Evolutionary conservation across 2,329 filamentous ascomycete genomes (phyloP), one percentile per base, ranked within the genome.

Genomic region (Tolypocladium ophioglossoides): DNA sequence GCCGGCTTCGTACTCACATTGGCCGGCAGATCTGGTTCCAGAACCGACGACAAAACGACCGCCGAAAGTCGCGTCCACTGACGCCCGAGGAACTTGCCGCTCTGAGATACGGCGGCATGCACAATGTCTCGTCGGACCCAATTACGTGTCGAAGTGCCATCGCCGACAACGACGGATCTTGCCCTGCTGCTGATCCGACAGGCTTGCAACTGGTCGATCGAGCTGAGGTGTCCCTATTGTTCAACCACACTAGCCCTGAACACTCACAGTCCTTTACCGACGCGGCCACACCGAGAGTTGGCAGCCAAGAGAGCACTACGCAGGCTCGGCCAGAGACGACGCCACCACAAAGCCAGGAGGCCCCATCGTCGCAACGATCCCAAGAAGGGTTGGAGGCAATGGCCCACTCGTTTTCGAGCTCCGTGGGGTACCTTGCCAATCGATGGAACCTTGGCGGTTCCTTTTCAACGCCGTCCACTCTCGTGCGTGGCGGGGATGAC

Each of bases 11-110:
- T 51, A 56, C 61, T 62, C 51, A 62, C 58, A 55, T 51, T 18
- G 39, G 41, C 30, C 54, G 48, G n/a, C 55, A 96, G 92, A 96
- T 96, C 63, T 97, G 92, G 92, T 96, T 96, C 72, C 92, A 96
- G 66, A 96, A 96, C 66, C 84, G 91, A 65, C 82, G 92, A 60
- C 92, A 97, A 70, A 96, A 95, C 70, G 89, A 95, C 68, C 83
- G 92, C 63, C 83, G 92, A 61, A 95, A 92, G 74, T 90, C 89
- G 54, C 86, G 89, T 62, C 91, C 91, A 49, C 78, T 95, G 39
- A 82, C 89, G 32, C 82, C 86, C 11, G 84, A 91, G 68, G 89
- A 94, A 67, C 79, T 92, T 53, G 83, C 79, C 58, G 79, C 80
- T 55, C 72, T 84, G 61, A 71, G 78, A 64, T 76, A 79, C 64